phyloP scores from a whole-genome alignment of 768 basidiomycete species.

The Lentinula sp. region DNA sequence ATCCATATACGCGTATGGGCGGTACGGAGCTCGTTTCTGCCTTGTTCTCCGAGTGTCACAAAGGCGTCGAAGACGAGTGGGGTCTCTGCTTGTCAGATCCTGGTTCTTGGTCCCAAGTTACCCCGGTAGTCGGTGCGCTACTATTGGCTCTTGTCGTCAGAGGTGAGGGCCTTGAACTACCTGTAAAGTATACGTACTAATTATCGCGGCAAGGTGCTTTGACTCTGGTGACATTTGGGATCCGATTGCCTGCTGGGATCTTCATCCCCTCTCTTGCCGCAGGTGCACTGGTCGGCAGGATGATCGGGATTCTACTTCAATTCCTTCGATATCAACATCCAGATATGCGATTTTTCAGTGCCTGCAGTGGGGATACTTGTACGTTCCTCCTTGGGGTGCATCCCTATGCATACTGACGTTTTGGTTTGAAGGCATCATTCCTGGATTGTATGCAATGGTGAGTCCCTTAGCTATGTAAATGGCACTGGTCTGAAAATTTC shows the following conservation, averaged over 20 bases:
- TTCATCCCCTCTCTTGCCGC: slow-evolving; percentile 96
- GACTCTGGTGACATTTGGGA: slow-evolving; percentile 84
- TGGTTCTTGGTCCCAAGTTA: slow-evolving; percentile 45
- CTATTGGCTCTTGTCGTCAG: slow-evolving; percentile 64
- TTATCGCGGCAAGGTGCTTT: slow-evolving; percentile 47
- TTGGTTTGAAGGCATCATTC: slow-evolving; percentile 50
- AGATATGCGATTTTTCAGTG: slow-evolving; percentile 50
- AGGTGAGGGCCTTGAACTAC: slow-evolving; percentile 25
- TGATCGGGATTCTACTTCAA: slow-evolving; percentile 79
- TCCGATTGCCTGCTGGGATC: slow-evolving; percentile 88
- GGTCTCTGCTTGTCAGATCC: slow-evolving; percentile 71
- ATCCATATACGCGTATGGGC: slow-evolving; percentile 88
- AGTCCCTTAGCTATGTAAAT: not conserved
- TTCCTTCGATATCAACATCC: slow-evolving; percentile 65
- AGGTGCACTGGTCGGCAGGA: slow-evolving; percentile 88
- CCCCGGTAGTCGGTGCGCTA: slow-evolving; percentile 60
- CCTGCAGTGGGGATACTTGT: slow-evolving; percentile 68
- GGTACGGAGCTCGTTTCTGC: slow-evolving; percentile 93
- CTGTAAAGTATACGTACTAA: slow-evolving; percentile 17
- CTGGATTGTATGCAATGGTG: slow-evolving; percentile 89
- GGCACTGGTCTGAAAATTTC: not conserved
- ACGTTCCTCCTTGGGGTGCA: slow-evolving; percentile 14
- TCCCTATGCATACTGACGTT: not conserved
- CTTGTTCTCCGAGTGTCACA: slow-evolving; percentile 82
- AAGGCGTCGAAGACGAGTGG: slow-evolving; percentile 45